These are phyloP conservation scores for Capronia coronata DNA, from an alignment of 2,329 filamentous ascomycete species.

Conservation along the genomic window DNA sequence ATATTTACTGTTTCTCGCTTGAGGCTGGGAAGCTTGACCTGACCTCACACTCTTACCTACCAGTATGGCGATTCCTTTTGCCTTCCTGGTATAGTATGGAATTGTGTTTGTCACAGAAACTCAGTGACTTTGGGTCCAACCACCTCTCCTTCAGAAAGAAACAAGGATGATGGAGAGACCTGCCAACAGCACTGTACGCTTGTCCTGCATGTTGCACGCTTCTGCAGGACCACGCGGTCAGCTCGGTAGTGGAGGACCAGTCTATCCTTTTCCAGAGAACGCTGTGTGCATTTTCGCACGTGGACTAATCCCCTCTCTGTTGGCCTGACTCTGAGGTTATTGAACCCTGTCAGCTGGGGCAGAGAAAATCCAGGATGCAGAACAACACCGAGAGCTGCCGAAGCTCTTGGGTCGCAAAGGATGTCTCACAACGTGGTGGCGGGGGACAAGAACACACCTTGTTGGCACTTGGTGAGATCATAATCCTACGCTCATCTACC, in stretches of 20 bases:
- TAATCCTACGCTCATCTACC: not conserved
- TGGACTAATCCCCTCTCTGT: not conserved
- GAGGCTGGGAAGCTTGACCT: constrained; percentile 1
- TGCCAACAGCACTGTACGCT: not conserved
- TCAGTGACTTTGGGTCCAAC: not conserved
- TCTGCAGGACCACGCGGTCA: constrained; percentile 1
- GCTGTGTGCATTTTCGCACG: not conserved
- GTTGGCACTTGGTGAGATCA: not conserved
- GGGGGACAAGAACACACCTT: not conserved
- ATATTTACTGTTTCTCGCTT: not conserved
- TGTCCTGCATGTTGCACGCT: not conserved
- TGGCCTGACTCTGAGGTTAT: not conserved
- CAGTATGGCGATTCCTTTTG: not conserved
- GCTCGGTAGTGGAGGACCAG: not conserved
- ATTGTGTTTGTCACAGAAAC: not conserved
- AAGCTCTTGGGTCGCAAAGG: not conserved
- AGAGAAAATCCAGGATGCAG: not conserved
- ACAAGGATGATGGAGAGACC: not conserved
- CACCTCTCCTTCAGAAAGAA: not conserved
- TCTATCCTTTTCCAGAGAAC: not conserved
- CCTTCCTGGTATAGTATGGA: not conserved
- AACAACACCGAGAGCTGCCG: not conserved
- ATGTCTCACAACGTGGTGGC: not conserved
- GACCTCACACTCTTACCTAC: not conserved
- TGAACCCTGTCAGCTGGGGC: not conserved